Conservation (phyloP, 768 basidiomycete species). For the Gautieria morchelliformis region DNA sequence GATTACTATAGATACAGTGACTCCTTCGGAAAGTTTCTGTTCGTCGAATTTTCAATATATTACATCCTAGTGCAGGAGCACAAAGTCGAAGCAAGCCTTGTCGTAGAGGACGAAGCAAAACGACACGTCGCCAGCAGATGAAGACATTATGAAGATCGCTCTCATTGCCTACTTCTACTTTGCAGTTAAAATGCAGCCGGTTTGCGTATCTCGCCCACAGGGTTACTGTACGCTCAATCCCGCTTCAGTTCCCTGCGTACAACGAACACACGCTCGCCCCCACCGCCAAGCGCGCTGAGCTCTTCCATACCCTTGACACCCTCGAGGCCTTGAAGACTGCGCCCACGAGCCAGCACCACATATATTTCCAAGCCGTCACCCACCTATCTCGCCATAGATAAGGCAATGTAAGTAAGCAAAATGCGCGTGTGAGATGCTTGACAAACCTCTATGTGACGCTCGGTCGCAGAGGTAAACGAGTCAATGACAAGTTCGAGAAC, state of each 20-base stretch:
- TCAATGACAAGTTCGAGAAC: constrained; percentile 88
- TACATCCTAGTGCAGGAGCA: too few relatives aligned
- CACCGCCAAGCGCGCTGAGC: constrained; percentile 47
- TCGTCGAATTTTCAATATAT: too few relatives aligned
- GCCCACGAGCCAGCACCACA: constrained; percentile 67
- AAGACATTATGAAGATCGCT: too few relatives aligned
- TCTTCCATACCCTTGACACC: constrained; percentile 51
- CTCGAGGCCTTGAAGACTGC: constrained; percentile 49
- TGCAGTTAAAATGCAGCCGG: not conserved
- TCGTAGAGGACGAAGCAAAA: too few relatives aligned
- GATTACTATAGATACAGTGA: too few relatives aligned
- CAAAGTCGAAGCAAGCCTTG: too few relatives aligned
- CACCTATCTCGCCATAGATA: constrained; percentile 40
- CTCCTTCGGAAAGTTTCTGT: too few relatives aligned
- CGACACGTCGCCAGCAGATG: too few relatives aligned
- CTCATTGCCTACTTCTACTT: not conserved
- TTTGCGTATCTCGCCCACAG: not conserved
- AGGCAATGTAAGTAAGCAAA: not conserved
- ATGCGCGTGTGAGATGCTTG: not conserved
- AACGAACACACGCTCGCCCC: constrained; percentile 63
- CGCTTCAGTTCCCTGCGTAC: constrained; percentile 75
- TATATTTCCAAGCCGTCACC: constrained; percentile 94
- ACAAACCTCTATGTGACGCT: constrained; percentile 91
- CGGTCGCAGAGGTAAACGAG: constrained; percentile 94
- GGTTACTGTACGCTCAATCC: constrained; percentile 35